Base-by-base conservation (phyloP, 208 protist genomes). In the Endotrypanum monterogeii region DNA sequence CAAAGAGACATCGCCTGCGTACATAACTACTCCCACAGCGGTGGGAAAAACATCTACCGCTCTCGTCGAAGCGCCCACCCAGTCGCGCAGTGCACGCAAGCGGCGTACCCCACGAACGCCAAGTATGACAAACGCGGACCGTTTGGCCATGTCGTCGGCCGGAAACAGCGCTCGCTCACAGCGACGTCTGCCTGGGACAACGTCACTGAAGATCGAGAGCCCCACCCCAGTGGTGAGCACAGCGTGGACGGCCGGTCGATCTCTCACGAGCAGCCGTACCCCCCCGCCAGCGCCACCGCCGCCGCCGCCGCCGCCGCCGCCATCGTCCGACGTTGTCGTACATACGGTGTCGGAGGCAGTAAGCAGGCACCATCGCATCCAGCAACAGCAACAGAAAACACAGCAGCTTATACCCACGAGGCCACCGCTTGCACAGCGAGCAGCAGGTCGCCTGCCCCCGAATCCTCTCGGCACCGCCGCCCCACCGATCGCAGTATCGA, bases 61-160 rank as follows among this genome's bases (percentile, higher is more conserved):
- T 23, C 58, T 82, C 2, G 60, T 83, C 25, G 74, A 70, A 2
- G 48, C 51, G 2, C 70, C 56, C 52, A 83, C 71, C 4, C 54
- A 78, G 37, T 76, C 82, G 4, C 52, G 83, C 56, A 76, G 75
- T n/a, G 48, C 48, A 23, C 72, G 71, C 25, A 85, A 83, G 78
- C 79, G 83, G 12, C 85, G 84, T 48, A 89, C 88, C 8, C 90
- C 90, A 20, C 86, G 86, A n/a, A 95, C 88, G 50, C 90, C 90
- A 46, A 93, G 86, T 74, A 28, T 85, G 18, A 95, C 90, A 1
- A 78, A 85, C 37, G 90, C 90, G 7, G 90, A 95, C 46, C 84
- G 87, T 55, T 18, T 85, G 18, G 57, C 76, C n/a, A 18, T 23
- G 23, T 62, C 68, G 8, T 9, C 11, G 51, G 54, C 35, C 6